Base-by-base conservation (phyloP, 1,139 yeast species). In the Protomyces lactucae-debilis region DNA sequence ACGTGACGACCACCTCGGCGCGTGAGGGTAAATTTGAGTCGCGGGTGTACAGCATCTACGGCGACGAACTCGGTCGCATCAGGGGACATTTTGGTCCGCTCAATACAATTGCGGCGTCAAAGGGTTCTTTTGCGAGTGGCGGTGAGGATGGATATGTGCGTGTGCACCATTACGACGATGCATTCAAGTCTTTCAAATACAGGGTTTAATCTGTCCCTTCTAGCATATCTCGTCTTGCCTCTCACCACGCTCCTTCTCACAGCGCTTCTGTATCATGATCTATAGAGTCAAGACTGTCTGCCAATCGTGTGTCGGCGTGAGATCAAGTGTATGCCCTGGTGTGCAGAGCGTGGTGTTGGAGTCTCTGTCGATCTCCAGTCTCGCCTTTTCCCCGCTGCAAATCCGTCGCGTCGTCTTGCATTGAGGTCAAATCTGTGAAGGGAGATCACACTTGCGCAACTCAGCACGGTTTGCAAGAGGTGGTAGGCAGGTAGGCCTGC, bases 61-160 rank as follows among this genome's bases (percentile, higher is more conserved):
- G 87, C 76, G 98, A 93, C 75, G 98, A 92, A 76, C 86, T 93
- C 72, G 99, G 99, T 70, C 87, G 97, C 78, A 95, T 93, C 65
- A 89, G 88, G 78, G 99, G 99, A 67, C 99, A 95, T 80, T 93
- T 93, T 82, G 99, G 99, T 81, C 99, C 99, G 60, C 84, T 93
- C 74, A 93, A 95, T 79, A 86, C 90, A 69, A 82, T 95, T 69
- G 96, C 97, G 52, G 89, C 90, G 65, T 99, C 99, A 67, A 88
- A 86, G 73, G 99, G 99, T 66, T 84, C 87, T 55, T 93, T 88
- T 77, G 93, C 95, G 40, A 87, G 96, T 70, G 99, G 99, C 66
- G 96, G 97, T 74, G 99, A 93, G 82, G 99, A 93, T 80, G 99
- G 68, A n/a, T 89, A 85, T 73, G 88, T 93, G 69, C 89, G 99